Conservation (phyloP, 2,329 filamentous ascomycete species). For the Ophiobolus disseminans region DNA sequence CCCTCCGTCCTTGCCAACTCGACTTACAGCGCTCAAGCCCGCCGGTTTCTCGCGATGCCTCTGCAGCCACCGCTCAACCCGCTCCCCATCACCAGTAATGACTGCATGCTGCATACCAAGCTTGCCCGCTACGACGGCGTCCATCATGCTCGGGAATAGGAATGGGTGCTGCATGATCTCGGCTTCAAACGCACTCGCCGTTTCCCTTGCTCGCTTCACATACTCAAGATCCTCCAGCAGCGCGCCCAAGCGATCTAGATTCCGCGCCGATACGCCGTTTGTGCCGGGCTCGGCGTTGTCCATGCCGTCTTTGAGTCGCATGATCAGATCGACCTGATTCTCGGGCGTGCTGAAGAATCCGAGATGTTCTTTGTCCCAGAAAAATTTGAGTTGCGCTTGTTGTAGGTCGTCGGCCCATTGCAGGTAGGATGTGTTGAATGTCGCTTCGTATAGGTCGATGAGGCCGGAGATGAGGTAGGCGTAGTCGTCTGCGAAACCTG, state of each 20-base stretch:
- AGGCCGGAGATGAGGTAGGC: conserved; percentile 85
- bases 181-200: conserved; percentile 84
- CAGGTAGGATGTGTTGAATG: conserved; percentile 76
- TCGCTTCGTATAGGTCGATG: conserved; percentile 83
- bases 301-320: conserved; percentile 94
- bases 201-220: conserved; percentile 70
- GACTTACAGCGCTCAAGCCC: conserved; percentile 40
- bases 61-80: conserved; percentile 51
- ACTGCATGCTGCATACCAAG: conserved; percentile 71
- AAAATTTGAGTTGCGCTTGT: conserved; percentile 75
- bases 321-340: conserved; percentile 71
- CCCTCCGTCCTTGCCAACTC: conserved; percentile 43
- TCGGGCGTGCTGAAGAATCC: conserved; percentile 77
- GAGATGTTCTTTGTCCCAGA: conserved; percentile 70
- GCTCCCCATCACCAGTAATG: conserved; percentile 58
- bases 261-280: conserved; percentile 85
- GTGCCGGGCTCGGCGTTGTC: conserved; percentile 89
- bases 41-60: conserved; percentile 51
- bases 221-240: conserved; percentile 73
- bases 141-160: conserved; percentile 83
- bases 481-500: conserved; percentile 92
- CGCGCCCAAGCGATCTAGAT: conserved; percentile 80
- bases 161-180: conserved; percentile 94
- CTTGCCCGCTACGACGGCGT: conserved; percentile 74
- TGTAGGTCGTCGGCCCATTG: conserved; percentile 84